phyloP scores from a whole-genome alignment of 139 green algal species.

The Astrephomene gubernaculifera region DNA sequence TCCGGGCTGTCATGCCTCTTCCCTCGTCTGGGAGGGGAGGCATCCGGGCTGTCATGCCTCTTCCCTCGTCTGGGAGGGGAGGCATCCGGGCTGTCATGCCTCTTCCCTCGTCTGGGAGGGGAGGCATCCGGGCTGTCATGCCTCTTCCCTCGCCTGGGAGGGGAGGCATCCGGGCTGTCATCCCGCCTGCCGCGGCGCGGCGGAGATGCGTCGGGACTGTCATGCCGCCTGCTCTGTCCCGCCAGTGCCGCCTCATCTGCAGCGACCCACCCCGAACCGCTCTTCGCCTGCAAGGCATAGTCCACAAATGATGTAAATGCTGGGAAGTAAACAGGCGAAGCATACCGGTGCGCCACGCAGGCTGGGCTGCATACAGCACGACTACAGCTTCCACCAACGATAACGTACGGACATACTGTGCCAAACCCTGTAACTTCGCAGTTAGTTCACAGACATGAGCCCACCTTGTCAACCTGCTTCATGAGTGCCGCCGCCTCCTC shows the following conservation, averaged over 20 bases:
- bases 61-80: slow-evolving; percentile 32
- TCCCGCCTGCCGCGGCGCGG: slow-evolving; percentile 25
- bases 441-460: not conserved
- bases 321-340: no score
- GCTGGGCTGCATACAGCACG: no score
- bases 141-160: slow-evolving; percentile 30
- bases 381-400: no score
- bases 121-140: slow-evolving; percentile 46
- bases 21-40: slow-evolving; percentile 45
- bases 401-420: not conserved
- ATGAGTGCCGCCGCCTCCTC: slow-evolving; percentile 69
- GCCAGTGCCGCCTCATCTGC: slow-evolving; percentile 9
- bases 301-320: not conserved
- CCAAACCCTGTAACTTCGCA: not conserved
- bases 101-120: not conserved
- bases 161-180: slow-evolving; percentile 52
- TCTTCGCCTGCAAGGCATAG: slow-evolving; percentile 51
- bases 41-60: slow-evolving; percentile 44
- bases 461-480: slow-evolving; percentile 63
- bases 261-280: slow-evolving; percentile 36
- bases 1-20: not conserved
- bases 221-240: slow-evolving; percentile 22
- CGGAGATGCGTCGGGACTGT: slow-evolving; percentile 44
- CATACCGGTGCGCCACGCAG: no score
- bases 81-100: not conserved